These are phyloP conservation scores for Cystobasidium slooffiae DNA, from an alignment of 1,284 basidiomycete genomes.

Conservation along the genomic window DNA sequence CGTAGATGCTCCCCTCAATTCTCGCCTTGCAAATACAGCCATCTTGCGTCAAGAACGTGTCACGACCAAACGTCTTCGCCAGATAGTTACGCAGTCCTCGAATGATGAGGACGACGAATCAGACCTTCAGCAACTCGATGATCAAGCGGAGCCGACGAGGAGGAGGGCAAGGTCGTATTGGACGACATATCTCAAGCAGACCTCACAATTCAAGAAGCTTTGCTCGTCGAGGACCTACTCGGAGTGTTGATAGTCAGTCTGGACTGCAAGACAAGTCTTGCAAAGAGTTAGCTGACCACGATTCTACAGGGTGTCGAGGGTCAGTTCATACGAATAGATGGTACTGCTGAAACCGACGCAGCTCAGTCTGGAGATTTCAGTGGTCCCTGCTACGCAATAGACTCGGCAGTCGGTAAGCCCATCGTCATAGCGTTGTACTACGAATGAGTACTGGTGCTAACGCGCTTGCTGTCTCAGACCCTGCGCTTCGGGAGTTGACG, in stretches of 20 bases:
- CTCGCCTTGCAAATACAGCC: constrained; percentile 62
- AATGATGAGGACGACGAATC: constrained; percentile 52
- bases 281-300: not conserved
- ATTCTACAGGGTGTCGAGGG: constrained; percentile 85
- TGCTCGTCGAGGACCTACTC: constrained; percentile 88
- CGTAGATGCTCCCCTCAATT: constrained; percentile 78
- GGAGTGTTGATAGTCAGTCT: constrained; percentile 80
- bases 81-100: constrained; percentile 48
- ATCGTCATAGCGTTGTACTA: not conserved
- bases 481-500: constrained; percentile 82
- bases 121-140: constrained; percentile 57
- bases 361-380: constrained; percentile 71
- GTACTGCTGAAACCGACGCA: constrained; percentile 73
- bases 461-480: constrained; percentile 64
- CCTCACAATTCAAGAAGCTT: constrained; percentile 85
- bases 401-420: constrained; percentile 71
- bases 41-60: constrained; percentile 43
- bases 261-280: not conserved
- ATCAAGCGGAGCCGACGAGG: constrained; percentile 63
- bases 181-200: constrained; percentile 71
- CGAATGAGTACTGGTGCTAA: not conserved
- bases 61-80: constrained; percentile 51
- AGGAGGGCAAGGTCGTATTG: constrained; percentile 57
- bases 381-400: constrained; percentile 78
- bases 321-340: constrained; percentile 78